Base-by-base conservation (phyloP, 169 alveolate species). In the Plasmodium coatneyi region DNA sequence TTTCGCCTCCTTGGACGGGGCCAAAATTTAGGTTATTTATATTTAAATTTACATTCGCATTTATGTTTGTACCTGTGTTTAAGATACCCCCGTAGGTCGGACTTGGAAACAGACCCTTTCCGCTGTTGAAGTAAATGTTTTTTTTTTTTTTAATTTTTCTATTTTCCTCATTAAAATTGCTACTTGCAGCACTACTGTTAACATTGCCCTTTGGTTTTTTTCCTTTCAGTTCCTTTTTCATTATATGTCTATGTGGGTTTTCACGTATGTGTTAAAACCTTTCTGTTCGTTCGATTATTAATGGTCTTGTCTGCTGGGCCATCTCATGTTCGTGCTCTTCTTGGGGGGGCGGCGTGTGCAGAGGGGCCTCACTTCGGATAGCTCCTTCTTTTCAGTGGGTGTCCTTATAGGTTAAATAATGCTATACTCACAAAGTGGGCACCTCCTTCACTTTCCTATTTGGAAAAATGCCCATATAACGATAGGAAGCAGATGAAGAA, bases 191-290 rank as follows among this genome's bases (percentile, higher is more conserved):
- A 83, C 92, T 9, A 19, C 16, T 36, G 49, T 83, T 70, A 83
- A 34, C 39, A 83, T 70, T 70, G 36, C 71, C 70, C 52, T 83
- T 71, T 70, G 32, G 28, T 83, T 83, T 83, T 19, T 71, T 43
- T 66, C 70, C 86, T 9, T 86, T 86, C 82, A 54, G 43, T 76
- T 74, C 80, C 60, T 76, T 86, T 74, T 86, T 78, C 93, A 86
- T 86, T 72, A 86, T 86, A 49, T 19, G 41, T 66, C 76, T 66
- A 66, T 22, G 1, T 66, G 36, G 4, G 0, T 66, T 66, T 22
- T 2, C 19, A 66, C 22, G 16, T 66, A 66, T 5, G 14, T 4
- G 25, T 66, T 25, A 66, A 66, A 66, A 66, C 10, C 36, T 66
- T 66, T 66, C 36, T 66, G 19, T 49, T 49, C 60, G 19, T 66